Evolutionary conservation across 2,329 filamentous ascomycete species (phyloP).

Genomic region (Pyrenochaeta sp.): DNA sequence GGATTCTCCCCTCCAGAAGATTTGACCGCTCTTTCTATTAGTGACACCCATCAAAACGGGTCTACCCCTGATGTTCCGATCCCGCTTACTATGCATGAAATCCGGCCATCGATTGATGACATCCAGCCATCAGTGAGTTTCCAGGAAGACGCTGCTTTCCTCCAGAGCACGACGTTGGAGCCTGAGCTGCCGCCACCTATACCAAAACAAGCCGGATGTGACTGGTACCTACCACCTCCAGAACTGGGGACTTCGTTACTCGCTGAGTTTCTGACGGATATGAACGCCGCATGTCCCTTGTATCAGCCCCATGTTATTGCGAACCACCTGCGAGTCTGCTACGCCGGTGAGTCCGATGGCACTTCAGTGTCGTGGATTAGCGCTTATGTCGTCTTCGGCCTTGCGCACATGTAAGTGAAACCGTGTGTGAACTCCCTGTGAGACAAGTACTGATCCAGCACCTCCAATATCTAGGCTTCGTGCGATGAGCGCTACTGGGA

Average conservation of each 20-base stretch:
- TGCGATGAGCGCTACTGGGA: constrained; percentile 31
- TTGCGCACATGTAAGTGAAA: constrained; percentile 26
- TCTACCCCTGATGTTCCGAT: not conserved
- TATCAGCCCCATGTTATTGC: constrained; percentile 31
- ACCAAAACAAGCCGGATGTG: constrained; percentile 10
- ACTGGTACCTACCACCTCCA: constrained; percentile 31
- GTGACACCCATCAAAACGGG: not conserved
- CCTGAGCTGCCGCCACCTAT: constrained; percentile 6
- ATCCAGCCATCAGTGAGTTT: constrained; percentile 20
- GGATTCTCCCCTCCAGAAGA: not conserved
- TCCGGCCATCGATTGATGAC: constrained; percentile 11
- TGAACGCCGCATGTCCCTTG: constrained; percentile 34
- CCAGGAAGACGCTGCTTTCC: constrained; percentile 22
- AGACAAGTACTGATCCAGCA: not conserved
- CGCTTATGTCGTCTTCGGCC: constrained; percentile 33
- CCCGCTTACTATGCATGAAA: constrained; percentile 1
- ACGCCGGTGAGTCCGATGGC: constrained; percentile 29
- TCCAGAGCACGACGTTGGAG: constrained; percentile 20
- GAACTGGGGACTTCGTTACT: constrained; percentile 34
- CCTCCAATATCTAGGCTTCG: constrained; percentile 14
- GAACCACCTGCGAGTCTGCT: constrained; percentile 35
- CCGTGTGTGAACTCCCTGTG: not conserved
- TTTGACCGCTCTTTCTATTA: not conserved
- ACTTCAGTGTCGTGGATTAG: constrained; percentile 34
- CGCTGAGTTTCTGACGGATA: constrained; percentile 34